These are phyloP conservation scores for Amanita rimosa DNA, from an alignment of 768 basidiomycete species.

Conservation along the genomic window DNA sequence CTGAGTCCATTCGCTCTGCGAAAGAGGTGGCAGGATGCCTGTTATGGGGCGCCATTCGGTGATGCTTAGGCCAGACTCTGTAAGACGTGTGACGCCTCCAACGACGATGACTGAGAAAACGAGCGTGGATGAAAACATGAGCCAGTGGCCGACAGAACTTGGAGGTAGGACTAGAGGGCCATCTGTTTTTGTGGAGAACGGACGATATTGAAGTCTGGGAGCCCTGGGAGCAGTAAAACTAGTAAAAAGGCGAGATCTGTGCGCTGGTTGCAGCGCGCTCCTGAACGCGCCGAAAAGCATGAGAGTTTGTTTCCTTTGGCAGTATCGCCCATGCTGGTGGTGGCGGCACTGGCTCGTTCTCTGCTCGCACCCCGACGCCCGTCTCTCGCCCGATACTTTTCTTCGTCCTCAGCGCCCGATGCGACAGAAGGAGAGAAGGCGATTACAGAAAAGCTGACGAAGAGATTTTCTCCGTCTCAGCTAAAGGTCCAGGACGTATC, in stretches of 20 bases:
- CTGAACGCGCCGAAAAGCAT: conserved; percentile 7
- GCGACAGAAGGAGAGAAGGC: conserved; percentile 50
- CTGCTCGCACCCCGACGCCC: conserved; percentile 3
- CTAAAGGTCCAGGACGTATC: conserved; percentile 92
- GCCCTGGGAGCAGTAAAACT: background rate
- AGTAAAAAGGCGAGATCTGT: too few species aligned
- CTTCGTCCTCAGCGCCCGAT: conserved; percentile 11
- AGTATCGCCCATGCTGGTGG: too few species aligned
- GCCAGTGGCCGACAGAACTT: conserved; percentile 72
- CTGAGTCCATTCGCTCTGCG: conserved; percentile 61
- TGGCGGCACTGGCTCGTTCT: conserved; percentile 6
- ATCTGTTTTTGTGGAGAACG: background rate
- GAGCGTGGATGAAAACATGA: conserved; percentile 72
- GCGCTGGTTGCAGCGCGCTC: background rate
- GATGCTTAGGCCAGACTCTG: conserved; percentile 95
- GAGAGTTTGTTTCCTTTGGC: conserved; percentile 1
- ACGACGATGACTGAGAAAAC: conserved; percentile 92
- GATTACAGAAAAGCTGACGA: conserved; percentile 64
- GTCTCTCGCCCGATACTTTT: background rate
- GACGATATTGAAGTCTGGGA: background rate
- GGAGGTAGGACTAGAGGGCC: conserved; percentile 39
- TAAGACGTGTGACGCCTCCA: conserved; percentile 92
- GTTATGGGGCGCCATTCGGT: conserved; percentile 96
- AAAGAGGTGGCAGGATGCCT: conserved; percentile 78
- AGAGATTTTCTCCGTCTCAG: conserved; percentile 67